Evolutionary conservation across 139 green algal species (phyloP).

Genomic region (Tetraselmis striata): DNA sequence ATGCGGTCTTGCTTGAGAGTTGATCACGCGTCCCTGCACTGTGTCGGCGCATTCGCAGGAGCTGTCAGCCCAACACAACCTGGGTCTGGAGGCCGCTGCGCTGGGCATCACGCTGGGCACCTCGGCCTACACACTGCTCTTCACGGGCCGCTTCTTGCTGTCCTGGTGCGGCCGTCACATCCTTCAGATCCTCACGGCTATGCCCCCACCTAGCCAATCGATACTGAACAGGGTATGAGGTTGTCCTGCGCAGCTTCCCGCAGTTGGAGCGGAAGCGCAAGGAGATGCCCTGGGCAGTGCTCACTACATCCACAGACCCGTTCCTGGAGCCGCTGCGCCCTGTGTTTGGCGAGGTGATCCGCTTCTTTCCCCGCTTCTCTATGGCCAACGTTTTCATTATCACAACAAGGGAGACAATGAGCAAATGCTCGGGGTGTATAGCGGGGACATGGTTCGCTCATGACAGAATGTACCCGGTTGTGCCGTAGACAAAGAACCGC

Average conservation of each 20-base stretch:
- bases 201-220: neutral
- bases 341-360: neutral
- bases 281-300: neutral
- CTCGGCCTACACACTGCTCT: neutral
- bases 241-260: neutral
- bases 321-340: neutral
- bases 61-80: neutral
- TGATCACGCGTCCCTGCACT: too few species aligned
- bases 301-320: neutral
- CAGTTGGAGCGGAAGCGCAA: neutral
- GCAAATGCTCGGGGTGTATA: too few species aligned
- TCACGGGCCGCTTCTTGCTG: neutral
- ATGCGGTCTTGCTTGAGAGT: too few species aligned
- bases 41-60: neutral
- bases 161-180: neutral
- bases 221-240: neutral
- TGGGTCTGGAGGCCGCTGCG: neutral
- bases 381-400: too few species aligned
- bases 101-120: neutral
- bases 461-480: too few species aligned
- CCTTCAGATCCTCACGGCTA: too few species aligned
- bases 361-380: too few species aligned
- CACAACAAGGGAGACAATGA: too few species aligned
- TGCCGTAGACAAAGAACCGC: neutral
- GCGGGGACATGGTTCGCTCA: too few species aligned